Evolutionary conservation across 2,329 filamentous ascomycete species (phyloP), one percentile per base, ranked within the genome.

Genomic region (Calonectria montana): DNA sequence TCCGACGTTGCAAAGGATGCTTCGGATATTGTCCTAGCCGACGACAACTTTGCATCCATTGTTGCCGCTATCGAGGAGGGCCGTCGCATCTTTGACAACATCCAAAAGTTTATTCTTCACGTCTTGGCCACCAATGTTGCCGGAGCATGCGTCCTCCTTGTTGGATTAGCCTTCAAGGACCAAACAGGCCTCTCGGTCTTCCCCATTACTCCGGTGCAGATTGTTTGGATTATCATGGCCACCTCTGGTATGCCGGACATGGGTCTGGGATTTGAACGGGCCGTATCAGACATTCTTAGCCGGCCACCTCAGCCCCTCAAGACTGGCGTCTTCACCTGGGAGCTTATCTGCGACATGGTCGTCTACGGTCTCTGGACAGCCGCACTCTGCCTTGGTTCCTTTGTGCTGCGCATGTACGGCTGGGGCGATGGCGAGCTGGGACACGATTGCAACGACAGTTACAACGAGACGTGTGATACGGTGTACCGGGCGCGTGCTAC

Each of bases 221-320:
- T 95, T 74, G 87, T 95, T 59, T 95, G 93, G 93, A 92, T 95
- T 75, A 94, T 94, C 80, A 94, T 95, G 92, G 89, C 94, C 65
- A 95, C 93, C 0, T 94, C 91, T 55, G 91, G 91, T 23, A 87
- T 94, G 76, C 93, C 93, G 2, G 93, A 94, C 75, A 94, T 95
- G 91, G 94, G 93, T 73, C 87, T 95, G 4, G 93, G 93, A 4
- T 92, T 94, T 82, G 93, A 95, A 83, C 84, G 87, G 47, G 92
- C 93, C 0, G 90, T 91, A 0, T 89, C 92, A 0, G 92, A 94
- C 79, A 91, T 95, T 73, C 90, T 95, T 84, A 80, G 84, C 35
- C 88, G 93, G 0, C 92, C 92, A 1, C 93, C 93, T 0, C 92
- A 94, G 73, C 87, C 87, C 78, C 83, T 92, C 18, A 85, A 85